Evolutionary conservation across 1,284 basidiomycete genomes (phyloP), one percentile per base, ranked within the genome.

Genomic region (Irpex lacteus): DNA sequence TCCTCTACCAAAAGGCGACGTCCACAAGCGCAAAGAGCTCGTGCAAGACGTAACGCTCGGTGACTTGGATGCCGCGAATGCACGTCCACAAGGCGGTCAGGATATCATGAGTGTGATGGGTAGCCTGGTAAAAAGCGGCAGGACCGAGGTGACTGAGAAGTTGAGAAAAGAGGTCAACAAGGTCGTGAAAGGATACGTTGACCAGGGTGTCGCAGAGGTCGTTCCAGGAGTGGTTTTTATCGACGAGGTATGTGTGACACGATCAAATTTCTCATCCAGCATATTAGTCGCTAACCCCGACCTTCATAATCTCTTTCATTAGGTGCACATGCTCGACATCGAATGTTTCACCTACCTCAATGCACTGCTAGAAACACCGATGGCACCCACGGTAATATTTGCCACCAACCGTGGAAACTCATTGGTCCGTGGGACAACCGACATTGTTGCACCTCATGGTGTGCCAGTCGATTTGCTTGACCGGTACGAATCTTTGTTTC

Each of bases 51-150:
- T 99, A 47, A 98, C 96, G 0, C 82, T 99, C 15, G 96, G 98
- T 63, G 97, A 99, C 75, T 83, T 99, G 53, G 97, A 99, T 75
- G 94, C 96, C 67, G 97, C 96, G 4, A 99, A 99, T 75, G 96
- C 96, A 11, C 88, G 95, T 55, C 97, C 97, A 5, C 94, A 95
- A 71, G 91, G 90, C 40, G 96, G 98, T 1, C 97, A 98, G 77
- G 97, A 98, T 73, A 98, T 99, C 75, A 98, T 98, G 96, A 94
- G 92, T 73, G 96, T 99, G 36, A 98, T 99, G 91, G 96, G 97
- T 4, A 97, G 96, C 74, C 83, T 99, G 7, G 94, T 98, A 69
- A 98, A 96, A 77, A 95, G 90, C 50, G 91, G 95, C 36, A 82
- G 96, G 69, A 99, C 97, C 6, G 97, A 99, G 76, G 91, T 99